Evolutionary conservation across 257 asterid species (phyloP).

Genomic region (Capsicum pubescens): DNA sequence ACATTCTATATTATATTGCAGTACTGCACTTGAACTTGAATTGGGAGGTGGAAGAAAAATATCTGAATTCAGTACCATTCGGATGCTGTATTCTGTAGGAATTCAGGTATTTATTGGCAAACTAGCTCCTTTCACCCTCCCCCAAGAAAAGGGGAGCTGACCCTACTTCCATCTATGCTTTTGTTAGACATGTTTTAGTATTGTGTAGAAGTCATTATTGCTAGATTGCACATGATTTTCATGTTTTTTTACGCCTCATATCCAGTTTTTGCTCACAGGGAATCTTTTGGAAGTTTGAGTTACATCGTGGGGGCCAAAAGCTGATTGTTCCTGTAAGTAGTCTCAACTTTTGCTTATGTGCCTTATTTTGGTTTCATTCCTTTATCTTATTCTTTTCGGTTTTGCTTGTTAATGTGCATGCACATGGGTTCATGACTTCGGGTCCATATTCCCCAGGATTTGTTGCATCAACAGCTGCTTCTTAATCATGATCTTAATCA

Average conservation of each 20-base stretch:
- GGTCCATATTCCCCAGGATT: background rate
- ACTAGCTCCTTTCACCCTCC: background rate
- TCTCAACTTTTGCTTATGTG: constrained; percentile 32
- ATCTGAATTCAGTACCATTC: constrained; percentile 80
- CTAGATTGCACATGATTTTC: constrained; percentile 6
- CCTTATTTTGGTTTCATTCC: background rate
- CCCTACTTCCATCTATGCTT: background rate
- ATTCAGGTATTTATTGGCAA: constrained; percentile 61
- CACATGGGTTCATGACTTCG: background rate
- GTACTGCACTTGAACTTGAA: constrained; percentile 80
- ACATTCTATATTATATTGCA: constrained; percentile 45
- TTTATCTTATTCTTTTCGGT: constrained; percentile 23
- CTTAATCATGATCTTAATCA: background rate
- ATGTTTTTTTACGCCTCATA: constrained; percentile 23
- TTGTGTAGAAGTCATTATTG: background rate
- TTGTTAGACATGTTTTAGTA: background rate
- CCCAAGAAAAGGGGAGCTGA: constrained; percentile 3
- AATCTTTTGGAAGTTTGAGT: constrained; percentile 83
- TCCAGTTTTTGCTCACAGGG: constrained; percentile 56
- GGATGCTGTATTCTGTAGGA: constrained; percentile 85
- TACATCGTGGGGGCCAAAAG: constrained; percentile 92
- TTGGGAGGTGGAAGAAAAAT: constrained; percentile 97
- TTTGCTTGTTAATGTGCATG: constrained; percentile 22
- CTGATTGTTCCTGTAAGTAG: constrained; percentile 90
- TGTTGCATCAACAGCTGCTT: background rate